Percentiles rank a stretch among this genome's conserved stretches.
These are phyloP conservation scores for Rubia peregrina DNA, from an alignment of 305 asterid species.

Conservation along the genomic window DNA sequence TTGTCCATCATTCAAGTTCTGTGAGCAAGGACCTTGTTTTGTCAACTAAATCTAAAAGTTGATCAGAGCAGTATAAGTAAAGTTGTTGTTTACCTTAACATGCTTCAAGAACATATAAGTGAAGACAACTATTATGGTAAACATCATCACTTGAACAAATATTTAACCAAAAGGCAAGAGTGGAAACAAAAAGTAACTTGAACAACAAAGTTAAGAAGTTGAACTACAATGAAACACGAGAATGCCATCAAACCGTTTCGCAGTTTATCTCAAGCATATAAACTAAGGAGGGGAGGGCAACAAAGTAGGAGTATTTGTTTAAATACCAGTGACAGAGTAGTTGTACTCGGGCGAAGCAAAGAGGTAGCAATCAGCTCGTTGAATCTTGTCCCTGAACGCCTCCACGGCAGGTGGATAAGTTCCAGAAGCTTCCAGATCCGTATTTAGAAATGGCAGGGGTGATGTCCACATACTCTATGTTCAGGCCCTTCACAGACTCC, in stretches of 20 bases:
- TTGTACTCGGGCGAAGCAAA: conserved; percentile 89
- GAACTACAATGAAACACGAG: background rate
- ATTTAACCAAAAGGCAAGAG: background rate
- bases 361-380: conserved; percentile 56
- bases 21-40: background rate
- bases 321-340: conserved; percentile 68
- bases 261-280: background rate
- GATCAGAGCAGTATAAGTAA: background rate
- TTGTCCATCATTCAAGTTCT: background rate
- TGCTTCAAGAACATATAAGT: background rate
- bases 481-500: conserved; percentile 47
- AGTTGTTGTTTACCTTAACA: no score
- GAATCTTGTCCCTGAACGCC: conserved; percentile 68
- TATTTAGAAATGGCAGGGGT: conserved; percentile 56
- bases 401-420: conserved; percentile 63
- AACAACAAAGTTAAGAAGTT: background rate
- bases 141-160: no score
- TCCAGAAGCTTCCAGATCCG: conserved; percentile 75
- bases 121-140: no score
- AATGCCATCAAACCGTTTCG: background rate
- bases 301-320: background rate
- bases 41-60: background rate
- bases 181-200: background rate
- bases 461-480: conserved; percentile 64
- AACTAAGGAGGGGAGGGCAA: background rate